Evolutionary conservation across 306 rosid species (phyloP).

Genomic region (Purshia tridentata): DNA sequence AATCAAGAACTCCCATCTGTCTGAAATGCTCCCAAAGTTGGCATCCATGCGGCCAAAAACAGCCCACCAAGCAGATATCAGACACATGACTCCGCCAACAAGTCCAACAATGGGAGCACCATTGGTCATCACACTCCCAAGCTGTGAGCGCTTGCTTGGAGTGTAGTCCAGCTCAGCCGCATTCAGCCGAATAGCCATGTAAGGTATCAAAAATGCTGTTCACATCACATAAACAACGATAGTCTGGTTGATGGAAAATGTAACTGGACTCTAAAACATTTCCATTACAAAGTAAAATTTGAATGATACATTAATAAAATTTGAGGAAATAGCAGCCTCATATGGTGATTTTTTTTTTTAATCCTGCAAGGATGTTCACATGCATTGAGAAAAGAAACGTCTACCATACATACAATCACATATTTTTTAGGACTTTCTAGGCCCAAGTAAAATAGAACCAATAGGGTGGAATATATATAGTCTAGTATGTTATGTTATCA

Average conservation of each 20-base stretch:
- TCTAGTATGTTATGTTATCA: too few relatives aligned
- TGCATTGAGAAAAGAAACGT: too few relatives aligned
- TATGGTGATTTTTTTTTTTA: too few relatives aligned
- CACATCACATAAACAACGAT: conserved; percentile 19
- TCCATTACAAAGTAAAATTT: background rate
- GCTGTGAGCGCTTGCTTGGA: conserved; percentile 50
- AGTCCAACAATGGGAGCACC: conserved; percentile 69
- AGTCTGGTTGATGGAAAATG: conserved; percentile 5
- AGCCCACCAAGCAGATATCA: conserved; percentile 67
- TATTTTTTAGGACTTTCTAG: too few relatives aligned
- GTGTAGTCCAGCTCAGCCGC: conserved; percentile 37
- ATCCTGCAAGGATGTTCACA: too few relatives aligned
- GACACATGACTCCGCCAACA: conserved; percentile 61
- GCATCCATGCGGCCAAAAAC: conserved; percentile 60
- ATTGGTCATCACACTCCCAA: conserved; percentile 61
- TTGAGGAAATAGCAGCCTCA: background rate
- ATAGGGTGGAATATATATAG: too few relatives aligned
- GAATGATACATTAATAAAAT: background rate
- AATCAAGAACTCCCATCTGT: conserved; percentile 73
- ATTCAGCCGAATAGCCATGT: conserved; percentile 91
- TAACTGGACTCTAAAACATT: background rate
- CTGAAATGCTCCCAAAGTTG: conserved; percentile 63
- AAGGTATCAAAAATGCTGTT: conserved; percentile 86
- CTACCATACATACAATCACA: background rate
- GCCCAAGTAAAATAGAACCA: too few relatives aligned